phyloP scores from a whole-genome alignment of 1,139 yeast species.

The Meyerozyma smithsonii region DNA sequence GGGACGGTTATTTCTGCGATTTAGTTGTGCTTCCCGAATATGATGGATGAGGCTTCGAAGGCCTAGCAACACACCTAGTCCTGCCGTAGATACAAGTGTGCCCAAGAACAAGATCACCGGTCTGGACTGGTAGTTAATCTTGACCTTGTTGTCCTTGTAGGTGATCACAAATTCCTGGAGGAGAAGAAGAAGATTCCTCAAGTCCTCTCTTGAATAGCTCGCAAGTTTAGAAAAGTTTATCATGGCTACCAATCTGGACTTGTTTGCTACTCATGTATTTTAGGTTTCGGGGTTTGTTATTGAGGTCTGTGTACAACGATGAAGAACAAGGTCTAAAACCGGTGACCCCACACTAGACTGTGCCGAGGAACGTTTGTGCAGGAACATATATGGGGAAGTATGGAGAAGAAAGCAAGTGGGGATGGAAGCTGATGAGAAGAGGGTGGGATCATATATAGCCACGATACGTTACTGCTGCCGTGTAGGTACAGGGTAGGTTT shows the following conservation, averaged over 20 bases:
- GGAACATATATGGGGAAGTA: not conserved
- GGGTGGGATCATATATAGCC: too few relatives aligned
- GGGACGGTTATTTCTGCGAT: slow-evolving; percentile 29
- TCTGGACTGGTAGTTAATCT: slow-evolving; percentile 39
- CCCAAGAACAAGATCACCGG: slow-evolving; percentile 43
- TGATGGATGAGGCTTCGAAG: slow-evolving; percentile 27
- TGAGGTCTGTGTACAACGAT: too few relatives aligned
- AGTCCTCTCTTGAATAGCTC: slow-evolving; percentile 31
- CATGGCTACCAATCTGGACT: too few relatives aligned
- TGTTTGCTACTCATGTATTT: too few relatives aligned
- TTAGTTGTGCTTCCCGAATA: slow-evolving; percentile 28
- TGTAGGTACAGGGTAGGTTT: too few relatives aligned
- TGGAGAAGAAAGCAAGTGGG: not conserved
- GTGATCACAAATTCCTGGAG: slow-evolving; percentile 36
- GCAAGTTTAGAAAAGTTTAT: slow-evolving; percentile 32
- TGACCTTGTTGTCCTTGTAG: slow-evolving; percentile 34
- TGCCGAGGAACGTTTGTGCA: not conserved
- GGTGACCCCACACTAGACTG: not conserved
- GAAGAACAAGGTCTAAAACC: too few relatives aligned
- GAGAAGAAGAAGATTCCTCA: slow-evolving; percentile 29
- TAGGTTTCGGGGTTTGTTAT: too few relatives aligned
- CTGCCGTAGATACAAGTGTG: slow-evolving; percentile 40
- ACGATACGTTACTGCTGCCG: too few relatives aligned
- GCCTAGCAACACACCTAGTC: slow-evolving; percentile 36
- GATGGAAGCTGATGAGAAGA: not conserved